These are phyloP conservation scores for Geotrichum cucujoidarum DNA, from an alignment of 1,139 yeast species.

Conservation along the genomic window DNA sequence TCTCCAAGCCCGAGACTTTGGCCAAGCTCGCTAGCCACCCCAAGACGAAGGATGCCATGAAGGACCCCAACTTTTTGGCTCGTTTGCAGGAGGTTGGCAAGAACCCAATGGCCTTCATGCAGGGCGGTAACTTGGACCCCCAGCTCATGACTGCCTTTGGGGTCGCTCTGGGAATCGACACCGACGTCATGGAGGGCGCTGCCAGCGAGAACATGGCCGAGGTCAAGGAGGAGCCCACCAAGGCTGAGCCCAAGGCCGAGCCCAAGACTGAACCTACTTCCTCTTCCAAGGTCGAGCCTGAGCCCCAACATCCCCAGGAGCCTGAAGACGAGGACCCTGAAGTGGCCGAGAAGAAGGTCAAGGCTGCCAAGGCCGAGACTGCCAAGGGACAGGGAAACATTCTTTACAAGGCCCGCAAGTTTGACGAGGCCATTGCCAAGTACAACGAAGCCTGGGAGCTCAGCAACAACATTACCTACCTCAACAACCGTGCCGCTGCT, in stretches of 20 bases:
- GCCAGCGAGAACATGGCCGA: conserved; percentile 23
- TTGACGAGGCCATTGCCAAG: conserved; percentile 85
- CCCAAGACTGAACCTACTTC: conserved; percentile 22
- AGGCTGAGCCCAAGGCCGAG: conserved; percentile 27
- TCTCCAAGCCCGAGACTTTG: conserved; percentile 75
- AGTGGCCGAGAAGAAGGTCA: conserved; percentile 42
- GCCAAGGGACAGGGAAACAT: conserved; percentile 83
- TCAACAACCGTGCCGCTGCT: conserved; percentile 97
- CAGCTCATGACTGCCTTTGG: conserved; percentile 87
- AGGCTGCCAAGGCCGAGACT: conserved; percentile 77
- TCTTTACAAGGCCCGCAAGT: conserved; percentile 78
- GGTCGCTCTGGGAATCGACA: conserved; percentile 72
- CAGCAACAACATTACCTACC: conserved; percentile 79
- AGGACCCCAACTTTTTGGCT: conserved; percentile 77
- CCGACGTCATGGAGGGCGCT: conserved; percentile 37
- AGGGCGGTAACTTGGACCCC: conserved; percentile 67
- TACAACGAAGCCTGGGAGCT: conserved; percentile 86
- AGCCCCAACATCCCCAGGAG: conserved; percentile 37
- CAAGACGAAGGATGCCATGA: conserved; percentile 78
- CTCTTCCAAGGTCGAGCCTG: conserved; percentile 28
- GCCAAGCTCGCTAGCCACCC: conserved; percentile 76
- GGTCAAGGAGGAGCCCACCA: conserved; percentile 31
- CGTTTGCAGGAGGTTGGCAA: conserved; percentile 61
- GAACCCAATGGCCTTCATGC: conserved; percentile 66
- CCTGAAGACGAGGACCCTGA: conserved; percentile 31